Evolutionary conservation across 2,329 filamentous ascomycete species (phyloP), one percentile per base, ranked within the genome.

Genomic region (Diaporthe sp.): DNA sequence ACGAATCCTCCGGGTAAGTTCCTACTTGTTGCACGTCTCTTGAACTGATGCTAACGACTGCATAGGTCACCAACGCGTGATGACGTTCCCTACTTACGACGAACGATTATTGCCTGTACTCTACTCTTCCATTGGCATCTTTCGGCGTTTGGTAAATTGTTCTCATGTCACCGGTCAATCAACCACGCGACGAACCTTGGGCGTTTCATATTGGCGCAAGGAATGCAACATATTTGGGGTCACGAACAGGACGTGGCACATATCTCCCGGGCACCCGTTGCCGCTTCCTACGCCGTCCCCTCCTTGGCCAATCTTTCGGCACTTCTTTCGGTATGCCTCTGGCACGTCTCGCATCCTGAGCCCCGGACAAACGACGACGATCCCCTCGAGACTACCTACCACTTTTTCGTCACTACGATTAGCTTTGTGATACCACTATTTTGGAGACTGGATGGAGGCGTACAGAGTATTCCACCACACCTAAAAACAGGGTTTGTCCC

Each of bases 1-100:
- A 86, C 94, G 94, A 86, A 98, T 98, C 85, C 90, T 98, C 82
- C 94, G 97, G 92, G 96, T 98, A 90, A 79, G 91, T 87, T 44
- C 65, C 13, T 9, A 39, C 4, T 34, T 7, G 7, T 44, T 49
- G 15, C 5, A 20, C 12, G 34, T 55, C 15, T 17, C 15, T 22
- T 4, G 3, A 28, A 42, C 4, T n/a, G 22, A 47, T 58, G 67
- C 78, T 82, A 78, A 81, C 77, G 51, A 47, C 13, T 7, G 6
- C 53, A 9, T 71, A 91, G 89, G 90, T 91, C 76, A 91, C 89
- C 84, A 91, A 91, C 81, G 90, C 89, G 84, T 91, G 85, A 90
- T 82, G 80, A 77, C 71, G 78, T 74, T 72, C 71, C 76, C 77
- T 79, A 71, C 77, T 81, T 79, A 82, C 84, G 82, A 86, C 83